phyloP scores from a whole-genome alignment of 1,139 yeast species.

The Blastobotrys proliferans region DNA sequence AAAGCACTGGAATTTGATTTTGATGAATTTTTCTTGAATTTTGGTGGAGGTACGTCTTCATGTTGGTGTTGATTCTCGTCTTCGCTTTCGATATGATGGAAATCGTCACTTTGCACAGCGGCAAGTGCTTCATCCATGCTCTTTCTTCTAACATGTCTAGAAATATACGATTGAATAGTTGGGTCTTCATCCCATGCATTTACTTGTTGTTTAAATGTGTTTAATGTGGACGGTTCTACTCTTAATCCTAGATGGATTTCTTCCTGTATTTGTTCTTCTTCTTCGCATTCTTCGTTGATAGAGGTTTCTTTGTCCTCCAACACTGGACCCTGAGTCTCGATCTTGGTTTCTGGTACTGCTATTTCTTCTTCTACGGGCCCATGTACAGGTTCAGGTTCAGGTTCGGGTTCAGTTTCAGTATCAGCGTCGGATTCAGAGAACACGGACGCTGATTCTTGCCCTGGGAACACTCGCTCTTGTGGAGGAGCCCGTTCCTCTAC shows the following conservation, averaged over 20 bases:
- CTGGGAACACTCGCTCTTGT: constrained; percentile 20
- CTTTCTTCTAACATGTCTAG: constrained; percentile 7
- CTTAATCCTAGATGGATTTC: constrained; percentile 8
- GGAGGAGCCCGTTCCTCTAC: constrained; percentile 4
- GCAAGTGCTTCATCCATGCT: constrained; percentile 1
- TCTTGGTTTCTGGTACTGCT: not conserved
- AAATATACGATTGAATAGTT: constrained; percentile 8
- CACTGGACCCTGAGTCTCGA: not conserved
- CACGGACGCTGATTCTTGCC: not conserved
- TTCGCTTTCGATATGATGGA: not conserved
- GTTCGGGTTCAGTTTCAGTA: not conserved
- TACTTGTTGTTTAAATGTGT: constrained; percentile 7
- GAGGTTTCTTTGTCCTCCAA: not conserved
- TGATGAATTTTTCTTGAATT: too few relatives aligned
- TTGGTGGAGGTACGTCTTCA: not conserved
- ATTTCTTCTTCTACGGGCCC: constrained; percentile 4
- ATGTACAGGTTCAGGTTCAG: not conserved
- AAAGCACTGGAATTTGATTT: not conserved
- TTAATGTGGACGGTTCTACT: constrained; percentile 4
- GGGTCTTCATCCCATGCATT: constrained; percentile 16
- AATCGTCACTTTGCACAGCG: not conserved
- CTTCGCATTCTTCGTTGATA: not conserved
- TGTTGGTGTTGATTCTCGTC: too few relatives aligned
- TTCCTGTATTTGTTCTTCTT: constrained; percentile 8
- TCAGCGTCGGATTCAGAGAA: too few relatives aligned